Evolutionary conservation across 169 alveolate species (phyloP).

Genomic region (Ichthyophthirius multifiliis): DNA sequence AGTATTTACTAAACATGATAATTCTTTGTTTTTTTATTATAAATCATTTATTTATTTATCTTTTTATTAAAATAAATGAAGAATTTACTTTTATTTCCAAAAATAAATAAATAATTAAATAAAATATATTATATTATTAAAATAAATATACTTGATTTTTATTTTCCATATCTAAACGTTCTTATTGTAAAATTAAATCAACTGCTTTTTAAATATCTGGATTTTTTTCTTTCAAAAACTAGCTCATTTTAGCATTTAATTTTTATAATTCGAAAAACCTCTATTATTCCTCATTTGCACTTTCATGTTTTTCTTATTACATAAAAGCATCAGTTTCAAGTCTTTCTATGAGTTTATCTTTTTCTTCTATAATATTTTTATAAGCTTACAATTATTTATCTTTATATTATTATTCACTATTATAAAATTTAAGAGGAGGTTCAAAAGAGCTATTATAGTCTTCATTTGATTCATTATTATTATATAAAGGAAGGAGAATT

Average conservation of each 20-base stretch:
- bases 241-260: background rate
- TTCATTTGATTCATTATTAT: background rate
- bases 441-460: no score
- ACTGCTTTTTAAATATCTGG: background rate
- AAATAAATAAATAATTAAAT: no score
- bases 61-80: no score
- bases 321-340: background rate
- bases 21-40: background rate
- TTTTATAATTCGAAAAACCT: background rate
- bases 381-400: background rate
- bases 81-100: background rate
- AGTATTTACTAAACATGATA: background rate
- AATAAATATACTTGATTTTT: background rate
- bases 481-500: background rate
- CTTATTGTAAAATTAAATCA: background rate
- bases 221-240: background rate
- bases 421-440: background rate
- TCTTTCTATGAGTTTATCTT: background rate
- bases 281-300: background rate
- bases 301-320: background rate
- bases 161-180: background rate
- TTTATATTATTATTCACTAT: background rate
- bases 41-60: background rate
- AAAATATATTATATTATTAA: no score
- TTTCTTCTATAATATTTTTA: background rate